Base-by-base conservation (phyloP, 176 grass and related monocot genomes). In the Canna indica region DNA sequence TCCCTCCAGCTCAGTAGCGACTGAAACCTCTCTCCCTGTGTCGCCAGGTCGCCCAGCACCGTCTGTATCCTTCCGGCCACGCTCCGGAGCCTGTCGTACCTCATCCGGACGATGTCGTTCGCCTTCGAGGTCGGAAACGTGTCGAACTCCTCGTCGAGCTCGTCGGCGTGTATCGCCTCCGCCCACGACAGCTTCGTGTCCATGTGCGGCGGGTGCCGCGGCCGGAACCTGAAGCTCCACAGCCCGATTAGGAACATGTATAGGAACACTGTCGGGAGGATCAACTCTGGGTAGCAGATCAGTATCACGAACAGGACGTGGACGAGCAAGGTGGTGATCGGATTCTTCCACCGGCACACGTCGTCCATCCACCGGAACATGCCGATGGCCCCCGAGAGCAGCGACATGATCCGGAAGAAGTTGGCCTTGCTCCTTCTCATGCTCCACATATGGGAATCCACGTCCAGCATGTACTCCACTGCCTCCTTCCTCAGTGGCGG, bases 111-210 rank as follows among this genome's bases (percentile, higher is more conserved):
- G 18, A 73, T 11, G 22, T 73, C 71, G n/a, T 73, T 50, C 4
- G 80, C 32, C 77, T 83, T 88, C 7, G 41, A 22, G 0, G 90
- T 84, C 0, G 90, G 91, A 64, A 95, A 95, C 0, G 82, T 90
- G 79, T 95, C 91, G 61, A 95, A 95, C 80, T 95, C 91, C 78
- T 95, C 91, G 57, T 95, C 91, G 14, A 95, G 82, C 77, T 95
- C 91, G 76, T 90, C 91, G 8, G 80, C 82, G 76, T 80, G 53
- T 16, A 57, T 39, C 20, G 53, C 53, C 71, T 73, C 71, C 34
- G 71, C 71, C 71, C 53, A 59, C 11, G 71, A 73, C 4, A 73
- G 71, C 22, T 73, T 73, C 22, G 53, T 12, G 71, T 73, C 71
- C 71, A 73, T 73, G 71, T 73, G 71, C n/a, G 71, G 52, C 71